Conservation (phyloP, 2,329 filamentous ascomycete genomes). For the Amauroascus niger region DNA sequence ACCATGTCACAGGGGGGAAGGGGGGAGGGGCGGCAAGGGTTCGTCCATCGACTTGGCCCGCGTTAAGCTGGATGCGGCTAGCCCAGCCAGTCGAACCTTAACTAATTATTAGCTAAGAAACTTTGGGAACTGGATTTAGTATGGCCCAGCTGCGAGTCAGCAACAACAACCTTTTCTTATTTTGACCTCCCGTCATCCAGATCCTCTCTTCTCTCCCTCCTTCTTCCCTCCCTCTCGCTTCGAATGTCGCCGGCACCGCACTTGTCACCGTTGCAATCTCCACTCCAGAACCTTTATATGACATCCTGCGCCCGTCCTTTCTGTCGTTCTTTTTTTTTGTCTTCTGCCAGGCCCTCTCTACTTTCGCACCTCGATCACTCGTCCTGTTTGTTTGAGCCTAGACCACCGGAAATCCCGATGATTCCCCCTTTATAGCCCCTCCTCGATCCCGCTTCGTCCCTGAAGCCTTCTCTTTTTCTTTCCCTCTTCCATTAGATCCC, state of each 20-base stretch:
- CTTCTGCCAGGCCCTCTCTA: neutral
- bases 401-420: slow-evolving; percentile 5
- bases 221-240: no score
- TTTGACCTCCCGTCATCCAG: slow-evolving; percentile 13
- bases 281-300: slow-evolving; percentile 3
- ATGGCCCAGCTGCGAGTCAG: slow-evolving; percentile 4
- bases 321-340: neutral
- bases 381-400: neutral
- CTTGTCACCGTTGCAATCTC: slow-evolving; percentile 4
- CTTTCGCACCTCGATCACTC: neutral
- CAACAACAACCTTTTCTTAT: slow-evolving; percentile 7
- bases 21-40: no score
- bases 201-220: no score
- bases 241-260: slow-evolving; percentile 6
- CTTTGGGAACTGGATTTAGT: no score
- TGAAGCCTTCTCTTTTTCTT: neutral
- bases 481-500: no score
- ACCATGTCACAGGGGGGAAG: neutral
- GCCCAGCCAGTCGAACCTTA: neutral
- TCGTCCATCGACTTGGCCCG: no score
- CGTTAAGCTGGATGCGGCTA: neutral
- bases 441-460: slow-evolving; percentile 7
- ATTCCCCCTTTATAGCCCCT: slow-evolving; percentile 12
- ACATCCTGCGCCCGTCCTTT: neutral
- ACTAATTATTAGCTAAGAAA: slow-evolving; percentile 5